Base-by-base conservation (phyloP, 2,329 filamentous ascomycete genomes). In the Fusarium ramigenum region DNA sequence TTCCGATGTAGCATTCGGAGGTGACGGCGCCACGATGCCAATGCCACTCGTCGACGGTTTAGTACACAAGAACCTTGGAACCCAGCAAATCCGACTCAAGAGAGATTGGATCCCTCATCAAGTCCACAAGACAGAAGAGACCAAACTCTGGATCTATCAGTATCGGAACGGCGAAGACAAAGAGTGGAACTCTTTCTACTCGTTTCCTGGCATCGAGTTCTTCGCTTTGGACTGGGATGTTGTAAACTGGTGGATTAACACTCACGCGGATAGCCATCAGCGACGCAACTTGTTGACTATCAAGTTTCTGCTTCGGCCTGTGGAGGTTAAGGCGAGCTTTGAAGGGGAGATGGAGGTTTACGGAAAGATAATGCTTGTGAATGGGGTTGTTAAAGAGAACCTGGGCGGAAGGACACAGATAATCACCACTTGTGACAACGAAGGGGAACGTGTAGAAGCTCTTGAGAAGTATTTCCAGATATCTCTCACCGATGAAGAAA, bases 161-260 rank as follows among this genome's bases (percentile, higher is more conserved):
- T 88, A 89, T 69, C 85, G 88, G 14, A 85, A 88, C 67, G 78
- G 81, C 9, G 47, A 78, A 0, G 82, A 86, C 2, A 82, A 79
- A 49, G 83, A 84, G 5, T 95, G 91, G 89, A 84, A 87, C 36
- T 83, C 88, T 0, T 88, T 86, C 44, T 93, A 93, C 78, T 89
- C 86, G 65, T 95, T 94, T 77, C 85, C 87, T 1, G 89, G 92
- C 61, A 82, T 87, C 15, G 91, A 93, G 79, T 93, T 92, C 78
- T 68, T 59, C 18, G 59, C 70, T 11, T 52, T 71, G 10, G 75
- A 93, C 79, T 93, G 89, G 78, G 84, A 83, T 30, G 83, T 91
- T 14, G 86, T 93, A 82, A 92, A 88, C 78, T 88, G 84, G 72
- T 87, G 78, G 54, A 88, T 87, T 5, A 88, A 86, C 67, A 84